Evolutionary conservation across 2,329 filamentous ascomycete genomes (phyloP).

Genomic region (Dryadomyces quercus-mongolicae): DNA sequence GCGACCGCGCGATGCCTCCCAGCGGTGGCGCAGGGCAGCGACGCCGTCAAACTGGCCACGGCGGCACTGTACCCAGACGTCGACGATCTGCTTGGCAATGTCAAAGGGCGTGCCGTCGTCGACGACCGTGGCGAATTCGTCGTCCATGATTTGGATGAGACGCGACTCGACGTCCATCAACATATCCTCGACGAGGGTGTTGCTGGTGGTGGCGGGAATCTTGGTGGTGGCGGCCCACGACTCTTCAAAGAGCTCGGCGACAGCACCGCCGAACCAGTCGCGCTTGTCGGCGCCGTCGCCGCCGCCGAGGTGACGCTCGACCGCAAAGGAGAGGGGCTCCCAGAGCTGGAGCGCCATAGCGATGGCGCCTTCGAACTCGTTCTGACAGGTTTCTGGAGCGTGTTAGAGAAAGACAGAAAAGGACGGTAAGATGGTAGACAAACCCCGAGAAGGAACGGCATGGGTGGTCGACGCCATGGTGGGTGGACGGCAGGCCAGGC

Average conservation of each 20-base stretch:
- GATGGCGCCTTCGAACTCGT: slow-evolving; percentile 74
- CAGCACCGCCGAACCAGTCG: slow-evolving; percentile 87
- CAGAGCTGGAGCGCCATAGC: slow-evolving; percentile 78
- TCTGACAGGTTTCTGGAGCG: slow-evolving; percentile 39
- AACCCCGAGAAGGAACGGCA: not conserved
- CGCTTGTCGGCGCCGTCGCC: slow-evolving; percentile 75
- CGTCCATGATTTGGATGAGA: slow-evolving; percentile 79
- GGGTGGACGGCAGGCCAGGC: not conserved
- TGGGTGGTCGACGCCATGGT: not conserved
- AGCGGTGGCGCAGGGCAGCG: slow-evolving; percentile 49
- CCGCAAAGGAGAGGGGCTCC: slow-evolving; percentile 77
- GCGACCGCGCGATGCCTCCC: slow-evolving; percentile 48
- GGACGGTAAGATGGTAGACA: not conserved
- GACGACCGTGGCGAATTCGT: slow-evolving; percentile 88
- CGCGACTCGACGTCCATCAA: slow-evolving; percentile 75
- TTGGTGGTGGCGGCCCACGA: slow-evolving; percentile 10
- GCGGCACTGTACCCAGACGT: slow-evolving; percentile 50
- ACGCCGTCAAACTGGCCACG: slow-evolving; percentile 56
- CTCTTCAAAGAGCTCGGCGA: slow-evolving; percentile 62
- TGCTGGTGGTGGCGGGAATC: slow-evolving; percentile 14
- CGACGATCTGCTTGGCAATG: slow-evolving; percentile 62
- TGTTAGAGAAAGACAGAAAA: not conserved
- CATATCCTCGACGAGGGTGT: slow-evolving; percentile 31
- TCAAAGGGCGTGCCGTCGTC: slow-evolving; percentile 77
- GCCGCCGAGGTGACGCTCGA: slow-evolving; percentile 81